Base-by-base conservation (phyloP, 257 asterid genomes). In the Nemophila menziesii region DNA sequence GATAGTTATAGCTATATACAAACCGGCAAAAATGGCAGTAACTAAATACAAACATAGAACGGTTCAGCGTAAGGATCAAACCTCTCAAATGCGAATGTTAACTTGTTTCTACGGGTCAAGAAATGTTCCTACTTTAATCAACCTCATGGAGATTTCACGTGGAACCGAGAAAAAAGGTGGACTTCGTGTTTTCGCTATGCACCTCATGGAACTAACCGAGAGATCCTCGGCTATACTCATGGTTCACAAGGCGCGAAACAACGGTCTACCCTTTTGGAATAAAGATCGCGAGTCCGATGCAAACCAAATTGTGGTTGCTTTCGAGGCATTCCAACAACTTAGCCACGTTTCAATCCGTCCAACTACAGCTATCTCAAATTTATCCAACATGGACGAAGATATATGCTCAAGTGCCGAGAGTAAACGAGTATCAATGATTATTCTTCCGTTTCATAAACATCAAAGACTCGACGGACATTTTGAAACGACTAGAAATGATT, bases 141-240 rank as follows among this genome's bases (percentile, higher is more conserved):
- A 51, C 49, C 65, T 80, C 44, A 44, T 67, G 4, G 73, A 74
- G 57, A 43, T 63, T 12, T 57, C 69, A 22, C 65, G 83, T 8
- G 61, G 75, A 44, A 17, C 68, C 0, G 55, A 39, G 33, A 57
- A 23, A 48, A 38, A 66, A 16, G 65, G 78, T 13, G 12, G 54
- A 10, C 72, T 62, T 18, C 71, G 72, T 43, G 65, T 80, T 16
- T 77, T 68, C 29, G 38, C 65, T 1, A 69, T 74, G 75, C 74
- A 70, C 49, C 67, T 80, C 0, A 51, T 73, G 2, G 79, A 72
- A 12, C 68, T 80, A 61, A 74, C 78, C 12, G 80, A 69, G 29
- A 75, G 78, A 2, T 60, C 84, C 36, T 80, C 93, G 1, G 71
- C 93, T 1, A 77, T 72, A 5, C 4, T 55, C 1, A 64, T 66